Evolutionary conservation across 2,329 filamentous ascomycete genomes (phyloP), one percentile per base, ranked within the genome.

Genomic region (Curvularia eragrostidis): DNA sequence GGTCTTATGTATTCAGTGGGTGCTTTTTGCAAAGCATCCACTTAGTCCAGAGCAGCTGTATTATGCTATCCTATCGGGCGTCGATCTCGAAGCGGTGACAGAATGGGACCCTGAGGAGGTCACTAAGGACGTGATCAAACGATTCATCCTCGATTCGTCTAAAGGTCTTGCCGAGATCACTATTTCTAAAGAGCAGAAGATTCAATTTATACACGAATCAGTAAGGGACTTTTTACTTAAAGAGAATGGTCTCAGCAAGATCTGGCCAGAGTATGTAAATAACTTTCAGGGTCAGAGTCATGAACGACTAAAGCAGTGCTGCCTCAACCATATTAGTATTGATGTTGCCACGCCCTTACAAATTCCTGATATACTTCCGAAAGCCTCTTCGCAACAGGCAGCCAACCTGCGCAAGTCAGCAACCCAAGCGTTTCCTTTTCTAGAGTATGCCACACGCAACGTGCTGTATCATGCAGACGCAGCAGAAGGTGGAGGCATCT

Each of bases 391-490:
- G 4, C 36, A 5, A 18, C 6, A 56, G 28, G 56, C 60, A 41
- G 38, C 28, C 43, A 30, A 1, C 34, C 1, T 61, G 4, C 62
- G 62, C 49, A 50, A 52, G n/a, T 41, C 28, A 32, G 62, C 67
- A n/a, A 58, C 19, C 2, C 7, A 51, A 3, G 62, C 59, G 13
- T 80, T 76, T 51, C 79, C 82, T 0, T 83, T 86, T 47, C 68
- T 86, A 7, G 61, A 78, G 48, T 84, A 84, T 64, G 77, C 81
- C 19, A 15, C 10, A 5, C 59, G 67, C 5, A 72, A 80, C 51
- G 39, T 82, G 9, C 65, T 83, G 15, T 57, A 66, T 46, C 81
- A 84, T 54, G 75, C 81, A 9, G 65, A 83, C 41, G 26, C 18
- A 32, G 78, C 80, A 39, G 65, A 73, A 52, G 57, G 63, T 3